These are phyloP conservation scores for Sporobolomyces phaffii DNA, from an alignment of 768 basidiomycete species.

Conservation along the genomic window DNA sequence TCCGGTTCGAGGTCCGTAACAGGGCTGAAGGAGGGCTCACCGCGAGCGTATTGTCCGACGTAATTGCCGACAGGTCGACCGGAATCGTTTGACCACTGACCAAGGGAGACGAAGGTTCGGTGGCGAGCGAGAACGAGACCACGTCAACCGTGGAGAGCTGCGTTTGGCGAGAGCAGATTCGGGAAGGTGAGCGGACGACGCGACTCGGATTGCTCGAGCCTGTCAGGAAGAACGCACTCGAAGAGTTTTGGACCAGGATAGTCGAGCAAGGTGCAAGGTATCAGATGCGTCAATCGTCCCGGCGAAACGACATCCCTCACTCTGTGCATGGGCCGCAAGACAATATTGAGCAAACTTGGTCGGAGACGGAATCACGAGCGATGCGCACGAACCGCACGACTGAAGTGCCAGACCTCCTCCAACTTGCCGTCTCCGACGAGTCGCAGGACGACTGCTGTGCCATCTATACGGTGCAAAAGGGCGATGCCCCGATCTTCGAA, in stretches of 20 bases:
- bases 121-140: background rate
- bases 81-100: conserved; percentile 5
- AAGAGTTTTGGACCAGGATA: background rate
- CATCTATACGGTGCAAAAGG: background rate
- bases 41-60: background rate
- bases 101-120: background rate
- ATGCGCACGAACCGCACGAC: background rate
- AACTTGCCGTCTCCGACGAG: background rate
- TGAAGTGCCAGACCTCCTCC: background rate
- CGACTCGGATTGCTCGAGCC: too few species aligned
- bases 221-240: too few species aligned
- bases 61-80: background rate
- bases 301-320: background rate
- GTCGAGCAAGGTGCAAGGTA: background rate
- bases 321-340: background rate
- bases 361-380: background rate
- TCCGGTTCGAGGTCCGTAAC: background rate
- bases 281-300: background rate
- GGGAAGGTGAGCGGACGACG: too few species aligned
- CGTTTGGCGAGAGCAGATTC: background rate
- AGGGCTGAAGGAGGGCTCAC: background rate
- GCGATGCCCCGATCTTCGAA: background rate
- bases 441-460: background rate
- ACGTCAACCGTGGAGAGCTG: conserved; percentile 5
- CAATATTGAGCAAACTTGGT: background rate